phyloP scores from a whole-genome alignment of 2,329 filamentous ascomycete species.

The Pseudocercospora eumusae region DNA sequence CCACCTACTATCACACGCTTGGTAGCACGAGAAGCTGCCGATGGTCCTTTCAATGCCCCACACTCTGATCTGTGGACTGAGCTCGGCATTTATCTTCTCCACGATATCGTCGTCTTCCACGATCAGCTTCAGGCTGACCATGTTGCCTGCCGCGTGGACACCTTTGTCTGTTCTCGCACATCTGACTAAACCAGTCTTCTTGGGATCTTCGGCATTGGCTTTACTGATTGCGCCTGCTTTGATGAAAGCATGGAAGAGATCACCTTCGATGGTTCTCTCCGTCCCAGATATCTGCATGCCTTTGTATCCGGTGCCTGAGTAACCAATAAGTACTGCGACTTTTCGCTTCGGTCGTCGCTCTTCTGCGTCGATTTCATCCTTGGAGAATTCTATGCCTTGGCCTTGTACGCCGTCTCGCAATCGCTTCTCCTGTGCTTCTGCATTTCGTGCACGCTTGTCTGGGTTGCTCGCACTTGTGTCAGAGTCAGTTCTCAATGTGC shows the following conservation, averaged over 20 bases:
- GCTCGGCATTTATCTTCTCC: constrained; percentile 81
- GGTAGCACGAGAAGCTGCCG: constrained; percentile 91
- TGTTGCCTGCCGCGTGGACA: constrained; percentile 92
- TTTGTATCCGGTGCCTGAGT: constrained; percentile 94
- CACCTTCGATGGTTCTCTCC: constrained; percentile 91
- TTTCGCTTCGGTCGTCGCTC: constrained; percentile 90
- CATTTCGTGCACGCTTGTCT: constrained; percentile 51
- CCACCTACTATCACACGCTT: constrained; percentile 89
- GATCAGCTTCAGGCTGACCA: constrained; percentile 93
- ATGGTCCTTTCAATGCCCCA: constrained; percentile 92
- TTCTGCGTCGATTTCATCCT: constrained; percentile 86
- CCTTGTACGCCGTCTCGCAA: constrained; percentile 46
- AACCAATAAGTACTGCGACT: constrained; percentile 92
- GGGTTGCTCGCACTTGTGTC: constrained; percentile 45
- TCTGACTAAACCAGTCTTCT: constrained; percentile 90
- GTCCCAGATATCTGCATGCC: constrained; percentile 77
- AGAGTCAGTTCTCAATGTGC: constrained; percentile 43
- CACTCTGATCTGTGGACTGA: constrained; percentile 86
- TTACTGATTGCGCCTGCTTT: constrained; percentile 91
- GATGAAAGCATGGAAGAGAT: constrained; percentile 90
- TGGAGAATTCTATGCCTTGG: constrained; percentile 54
- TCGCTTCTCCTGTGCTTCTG: constrained; percentile 48
- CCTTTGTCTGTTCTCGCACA: constrained; percentile 97
- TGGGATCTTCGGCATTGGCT: constrained; percentile 92
- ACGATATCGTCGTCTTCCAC: constrained; percentile 87